These are phyloP conservation scores for Penicillium sp. DNA, from an alignment of 2,329 filamentous ascomycete genomes.

Conservation along the genomic window DNA sequence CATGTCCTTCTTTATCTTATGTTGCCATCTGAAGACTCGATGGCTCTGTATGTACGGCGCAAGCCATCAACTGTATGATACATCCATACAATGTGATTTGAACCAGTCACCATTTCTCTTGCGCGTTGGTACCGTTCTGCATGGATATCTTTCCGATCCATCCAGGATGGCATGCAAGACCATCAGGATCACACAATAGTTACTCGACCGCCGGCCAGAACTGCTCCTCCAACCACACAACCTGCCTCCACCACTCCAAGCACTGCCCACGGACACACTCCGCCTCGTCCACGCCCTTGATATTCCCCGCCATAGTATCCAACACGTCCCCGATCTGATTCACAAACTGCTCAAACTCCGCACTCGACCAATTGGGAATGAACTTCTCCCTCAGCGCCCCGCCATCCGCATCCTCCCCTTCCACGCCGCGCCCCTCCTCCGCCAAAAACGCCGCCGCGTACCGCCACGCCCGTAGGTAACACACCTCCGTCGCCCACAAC, in stretches of 20 bases:
- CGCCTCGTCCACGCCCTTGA: slow-evolving; percentile 36
- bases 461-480: slow-evolving; percentile 60
- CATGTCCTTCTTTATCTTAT: slow-evolving; percentile 3
- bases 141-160: neutral
- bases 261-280: slow-evolving; percentile 43
- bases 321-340: slow-evolving; percentile 54
- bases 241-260: slow-evolving; percentile 50
- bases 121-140: neutral
- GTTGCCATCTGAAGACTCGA: slow-evolving; percentile 9
- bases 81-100: slow-evolving; percentile 13
- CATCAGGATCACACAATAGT: slow-evolving; percentile 1
- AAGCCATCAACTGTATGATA: slow-evolving; percentile 20
- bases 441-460: slow-evolving; percentile 39
- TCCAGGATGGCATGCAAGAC: no score
- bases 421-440: slow-evolving; percentile 14
- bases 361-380: slow-evolving; percentile 66
- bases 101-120: neutral
- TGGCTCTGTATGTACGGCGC: slow-evolving; percentile 22
- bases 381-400: slow-evolving; percentile 63
- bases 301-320: slow-evolving; percentile 51
- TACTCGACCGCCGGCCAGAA: slow-evolving; percentile 55
- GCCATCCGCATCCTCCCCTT: slow-evolving; percentile 57
- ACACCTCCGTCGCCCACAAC: slow-evolving; percentile 73
- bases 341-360: slow-evolving; percentile 61
- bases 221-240: slow-evolving; percentile 54